Base-by-base conservation (phyloP, 176 grass and related monocot genomes). In the Lolium perenne region DNA sequence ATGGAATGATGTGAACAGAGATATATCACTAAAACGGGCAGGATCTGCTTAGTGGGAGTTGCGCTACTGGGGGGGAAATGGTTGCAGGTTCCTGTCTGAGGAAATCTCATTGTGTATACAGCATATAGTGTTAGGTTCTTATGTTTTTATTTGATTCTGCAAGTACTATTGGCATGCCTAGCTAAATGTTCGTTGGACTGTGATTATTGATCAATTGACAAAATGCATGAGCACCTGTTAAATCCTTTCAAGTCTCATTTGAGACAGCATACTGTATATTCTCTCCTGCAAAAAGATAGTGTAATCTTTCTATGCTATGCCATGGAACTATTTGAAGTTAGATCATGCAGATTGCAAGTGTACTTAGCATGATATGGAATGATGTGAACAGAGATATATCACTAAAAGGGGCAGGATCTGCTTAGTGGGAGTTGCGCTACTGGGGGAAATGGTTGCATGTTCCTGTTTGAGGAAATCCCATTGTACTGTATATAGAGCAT, bases 201-300 rank as follows among this genome's bases (percentile, higher is more conserved):
- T 26, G 10, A 77, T 38, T 67, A 23, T 60, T 41, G 54, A 43
- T 78, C 61, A 82, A 12, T 5, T 43, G 5, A 80, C 50, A 50
- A 60, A 60, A 76, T 87, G 76, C 80, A 87, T 46, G 68, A 87
- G 21, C 50, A 87, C 3, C 67, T 60, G 49, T 79, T 38, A 67
- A 62, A 56, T 56, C 55, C 58, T 18, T 43, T 76, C 72, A 83
- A 25, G 6, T 45, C 66, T 53, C 65, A 77, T 66, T 57, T 68
- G 12, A 60, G 26, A 61, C 58, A 58, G 64, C 46, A 10, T 15
- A 32, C 51, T 87, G 59, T 76, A 81, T 68, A 25, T 21, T 69
- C 23, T 8, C 23, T 8, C 16, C 54, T 80, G 67, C 38, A 79
- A 83, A 57, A 71, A 69, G 51, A 54, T 76, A 54, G 35, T 81